These are phyloP conservation scores for Penicillium antarcticum DNA, from an alignment of 495 filamentous ascomycete species.

Conservation along the genomic window DNA sequence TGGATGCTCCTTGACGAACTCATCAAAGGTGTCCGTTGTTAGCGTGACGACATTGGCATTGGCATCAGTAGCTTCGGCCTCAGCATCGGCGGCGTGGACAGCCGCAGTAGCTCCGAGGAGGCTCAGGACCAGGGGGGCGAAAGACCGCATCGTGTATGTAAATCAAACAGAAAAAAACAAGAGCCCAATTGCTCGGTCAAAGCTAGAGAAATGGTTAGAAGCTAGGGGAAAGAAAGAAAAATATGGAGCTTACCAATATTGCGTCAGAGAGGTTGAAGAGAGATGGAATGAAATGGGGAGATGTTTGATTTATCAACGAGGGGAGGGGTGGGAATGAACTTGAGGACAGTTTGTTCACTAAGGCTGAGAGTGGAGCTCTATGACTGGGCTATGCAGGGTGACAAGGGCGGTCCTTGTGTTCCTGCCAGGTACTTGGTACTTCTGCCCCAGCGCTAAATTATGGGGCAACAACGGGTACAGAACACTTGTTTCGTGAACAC, in stretches of 20 bases:
- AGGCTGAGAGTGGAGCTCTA: slow-evolving; percentile 23
- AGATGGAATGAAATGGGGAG: slow-evolving; percentile 4
- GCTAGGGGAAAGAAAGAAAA: not conserved
- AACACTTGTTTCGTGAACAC: not conserved
- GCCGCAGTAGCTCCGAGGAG: slow-evolving; percentile 57
- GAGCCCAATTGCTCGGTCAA: slow-evolving; percentile 7
- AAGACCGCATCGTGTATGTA: slow-evolving; percentile 50
- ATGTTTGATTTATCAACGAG: slow-evolving; percentile 22
- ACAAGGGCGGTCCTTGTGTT: not conserved
- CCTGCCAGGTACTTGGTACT: slow-evolving; percentile 1
- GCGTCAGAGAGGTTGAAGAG: slow-evolving; percentile 6
- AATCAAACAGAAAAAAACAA: slow-evolving; percentile 3
- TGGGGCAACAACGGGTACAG: not conserved
- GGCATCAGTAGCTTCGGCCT: slow-evolving; percentile 40
- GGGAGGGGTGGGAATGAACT: slow-evolving; percentile 19
- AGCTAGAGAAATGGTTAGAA: not conserved
- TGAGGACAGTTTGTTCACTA: slow-evolving; percentile 53
- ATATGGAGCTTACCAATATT: slow-evolving; percentile 10
- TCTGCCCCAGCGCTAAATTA: not conserved
- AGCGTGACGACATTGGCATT: slow-evolving; percentile 70
- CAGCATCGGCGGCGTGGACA: slow-evolving; percentile 60
- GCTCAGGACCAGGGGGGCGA: slow-evolving; percentile 53
- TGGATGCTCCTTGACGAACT: slow-evolving; percentile 80
- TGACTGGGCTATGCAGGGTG: slow-evolving; percentile 26
- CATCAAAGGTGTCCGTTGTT: slow-evolving; percentile 78